Base-by-base conservation (phyloP, 2,329 filamentous ascomycete genomes). In the Fusarium setosum region DNA sequence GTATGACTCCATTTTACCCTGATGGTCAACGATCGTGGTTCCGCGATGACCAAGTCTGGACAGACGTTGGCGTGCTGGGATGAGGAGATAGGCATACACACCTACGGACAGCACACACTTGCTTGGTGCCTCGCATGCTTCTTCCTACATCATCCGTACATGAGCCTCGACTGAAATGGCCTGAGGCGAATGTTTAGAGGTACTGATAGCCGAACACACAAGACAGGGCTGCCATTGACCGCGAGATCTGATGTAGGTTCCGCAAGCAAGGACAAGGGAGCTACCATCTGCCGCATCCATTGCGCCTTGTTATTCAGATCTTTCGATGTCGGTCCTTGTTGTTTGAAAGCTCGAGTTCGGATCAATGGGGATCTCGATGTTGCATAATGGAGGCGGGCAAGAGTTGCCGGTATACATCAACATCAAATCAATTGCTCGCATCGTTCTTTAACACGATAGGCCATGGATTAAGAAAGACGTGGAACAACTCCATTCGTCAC, bases 1-100 rank as follows among this genome's bases (percentile, higher is more conserved):
- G 50, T 53, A 44, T 53, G 50, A 53, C 42, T 42, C 37, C 24
- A 40, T 26, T n/a, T 41, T 18, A 51, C 44, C 44, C 37, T 56
- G 44, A 56, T 56, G 53, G 50, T 21, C 34, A n/a, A 1, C 41
- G 13, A 21, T 55, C 17, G 18, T 40, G n/a, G 17, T 37, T 48
- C 41, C 23, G 21, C 8, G 23, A 29, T 29, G 24, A 48, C 21
- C 38, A 17, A 29, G 6, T 21, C 31, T 7, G 20, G n/a, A 13
- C 34, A 32, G 29, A 47, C 42, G 13, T 32, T 45, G 15, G 23
- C 31, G 23, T 32, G 20, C 31, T 37, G 15, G 49, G 18, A 21
- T 24, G 29, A 35, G 38, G 24, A 26, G 21, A 6, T 24, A 35
- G 10, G 21, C 15, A n/a, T 4, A 15, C 7, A n/a, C 8, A 29